Evolutionary conservation across 2,329 filamentous ascomycete species (phyloP), one percentile per base, ranked within the genome.

Genomic region (Colletotrichum costaricense): DNA sequence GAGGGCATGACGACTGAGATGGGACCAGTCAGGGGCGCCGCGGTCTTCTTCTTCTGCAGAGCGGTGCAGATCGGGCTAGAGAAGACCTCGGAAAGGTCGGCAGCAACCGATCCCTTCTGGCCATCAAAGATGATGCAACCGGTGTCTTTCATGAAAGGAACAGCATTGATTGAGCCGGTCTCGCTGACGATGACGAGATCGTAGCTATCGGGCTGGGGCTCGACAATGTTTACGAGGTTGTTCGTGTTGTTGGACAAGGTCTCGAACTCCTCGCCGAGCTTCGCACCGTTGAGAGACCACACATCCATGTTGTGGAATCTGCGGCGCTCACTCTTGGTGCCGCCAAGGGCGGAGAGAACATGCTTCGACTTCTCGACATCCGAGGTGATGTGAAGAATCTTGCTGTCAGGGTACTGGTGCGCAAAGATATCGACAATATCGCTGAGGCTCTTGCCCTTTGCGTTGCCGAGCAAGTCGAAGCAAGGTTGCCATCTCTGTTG

Each of bases 401-500:
- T 76, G 28, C 71, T 76, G 64, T 76, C 74, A 14, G 77, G 76
- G 70, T 72, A 76, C 63, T 78, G 77, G 62, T 78, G 76, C 7
- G 77, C 75, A 30, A 75, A 78, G 19, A 78, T 73, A 46, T 78
- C 74, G 12, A 76, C 69, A 42, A 78, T 54, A 11, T 76, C 74
- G 6, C 72, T 60, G 26, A 78, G 67, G 12, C 52, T 46, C 64
- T 71, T 75, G 16, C 55, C 72, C 38, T 75, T 64, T 4, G 63
- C 75, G 30, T 65, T 67, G 12, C 72, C 64, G 63, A 78, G 69
- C 68, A 76, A 74, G 24, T 77, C 75, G 55, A 78, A 77, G 67
- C 66, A 76, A 16, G 76, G 77, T 69, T 78, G 75, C 77, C 77
- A 77, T 56, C 75, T 68, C 73, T 76, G 75, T 24, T 73, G 64